A percentile compares a stretch with the other conserved stretches of the same genome.
Evolutionary conservation across 23 red algal genomes (phyloP).

Genomic region (Gracilaria caudata): DNA sequence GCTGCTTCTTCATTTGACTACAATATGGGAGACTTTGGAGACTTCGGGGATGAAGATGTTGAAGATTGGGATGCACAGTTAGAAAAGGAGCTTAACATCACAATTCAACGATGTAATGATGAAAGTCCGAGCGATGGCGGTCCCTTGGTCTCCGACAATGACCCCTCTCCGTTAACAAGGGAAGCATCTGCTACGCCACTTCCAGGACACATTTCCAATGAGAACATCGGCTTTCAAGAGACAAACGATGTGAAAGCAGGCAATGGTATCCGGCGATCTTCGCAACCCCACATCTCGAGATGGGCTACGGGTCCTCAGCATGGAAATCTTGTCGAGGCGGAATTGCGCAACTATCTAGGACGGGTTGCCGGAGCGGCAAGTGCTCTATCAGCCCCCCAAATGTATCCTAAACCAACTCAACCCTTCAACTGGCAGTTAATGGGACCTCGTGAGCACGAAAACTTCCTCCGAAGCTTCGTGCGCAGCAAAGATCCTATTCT

Average conservation of each 20-base stretch:
- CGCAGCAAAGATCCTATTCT: conserved; percentile 52
- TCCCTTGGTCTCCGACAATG: background rate
- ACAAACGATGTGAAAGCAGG: background rate
- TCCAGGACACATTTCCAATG: background rate
- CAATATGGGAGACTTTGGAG: conserved; percentile 54
- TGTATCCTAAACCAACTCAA: conserved; percentile 80
- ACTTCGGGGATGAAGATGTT: conserved; percentile 59
- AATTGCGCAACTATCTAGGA: conserved; percentile 65
- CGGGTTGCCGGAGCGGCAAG: conserved; percentile 56
- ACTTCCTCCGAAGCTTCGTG: conserved; percentile 67
- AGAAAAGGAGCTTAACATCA: conserved; percentile 69
- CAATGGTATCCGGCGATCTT: background rate
- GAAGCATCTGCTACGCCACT: conserved; percentile 14
- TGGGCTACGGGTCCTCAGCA: conserved; percentile 44
- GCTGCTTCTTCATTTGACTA: conserved; percentile 52
- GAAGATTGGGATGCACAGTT: conserved; percentile 79
- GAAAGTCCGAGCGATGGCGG: conserved; percentile 8
- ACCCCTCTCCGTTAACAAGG: conserved; percentile 12
- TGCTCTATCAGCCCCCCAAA: conserved; percentile 31
- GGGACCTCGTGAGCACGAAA: conserved; percentile 69
- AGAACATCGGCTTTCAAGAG: background rate
- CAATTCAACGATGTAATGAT: conserved; percentile 62
- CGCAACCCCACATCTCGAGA: background rate
- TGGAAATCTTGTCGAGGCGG: conserved; percentile 62
- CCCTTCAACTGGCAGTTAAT: conserved; percentile 64